Base-by-base conservation (phyloP, 2,329 filamentous ascomycete genomes). In the Dothistroma septosporum region DNA sequence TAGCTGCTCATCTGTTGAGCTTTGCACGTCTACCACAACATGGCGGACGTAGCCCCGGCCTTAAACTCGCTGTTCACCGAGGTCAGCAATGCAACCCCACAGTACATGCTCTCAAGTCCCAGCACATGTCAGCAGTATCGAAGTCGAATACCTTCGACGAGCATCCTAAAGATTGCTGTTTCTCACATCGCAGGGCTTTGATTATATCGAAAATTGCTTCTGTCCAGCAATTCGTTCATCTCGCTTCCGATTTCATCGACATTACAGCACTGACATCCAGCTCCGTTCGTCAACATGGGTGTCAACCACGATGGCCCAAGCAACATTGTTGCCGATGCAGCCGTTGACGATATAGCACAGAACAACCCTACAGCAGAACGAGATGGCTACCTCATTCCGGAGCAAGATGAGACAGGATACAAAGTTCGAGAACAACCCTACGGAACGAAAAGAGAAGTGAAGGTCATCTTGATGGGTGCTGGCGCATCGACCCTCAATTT, bases 401-500 rank as follows among this genome's bases (percentile, higher is more conserved):
- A 76, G 37, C 65, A 67, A 28, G 77, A 79, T 54, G 69, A 74
- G 33, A 55, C 71, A 66, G 77, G 77, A 50, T 80, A 80, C 65
- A 67, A 66, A 19, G 78, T 79, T 28, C 72, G 71, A 9, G 77
- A 79, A 55, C 71, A 78, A 60, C 76, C 76, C 19, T 76, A 78
- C 69, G 76, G 77, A 10, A 77, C 75, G 9, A 78, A 75, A 59
- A 70, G 71, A 22, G 71, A 70, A 37, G 62, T 78, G 57, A 74
- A 75, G 35, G 72, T 78, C 32, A 72, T 79, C 14, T 64, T 78
- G 5, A 77, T 79, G 74, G 77, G 77, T 6, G 77, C 76, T 10
- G 77, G 76, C 14, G 76, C 77, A 2, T 77, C 75, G 0, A 72
- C 75, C 0, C 57, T 79, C 22, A 76, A 78, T 66, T 77, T 78